Base-by-base conservation (phyloP, 2,329 filamentous ascomycete species). In the Sporothrix protearum region DNA sequence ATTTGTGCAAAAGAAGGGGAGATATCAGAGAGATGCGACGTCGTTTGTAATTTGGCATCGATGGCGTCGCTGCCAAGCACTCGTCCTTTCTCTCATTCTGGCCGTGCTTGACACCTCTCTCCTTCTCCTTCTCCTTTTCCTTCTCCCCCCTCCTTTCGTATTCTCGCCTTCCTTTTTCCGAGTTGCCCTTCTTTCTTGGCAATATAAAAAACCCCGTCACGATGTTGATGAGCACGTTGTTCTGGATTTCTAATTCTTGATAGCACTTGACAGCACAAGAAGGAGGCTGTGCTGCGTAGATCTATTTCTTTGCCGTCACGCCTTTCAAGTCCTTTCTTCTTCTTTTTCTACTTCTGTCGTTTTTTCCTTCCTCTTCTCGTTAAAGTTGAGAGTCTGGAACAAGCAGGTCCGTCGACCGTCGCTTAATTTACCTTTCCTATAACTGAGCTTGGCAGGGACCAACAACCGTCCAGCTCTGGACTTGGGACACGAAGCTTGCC, bases 241-340 rank as follows among this genome's bases (percentile, higher is more conserved):
- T 39, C 55, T 22, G 12, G 33, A 39, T 36, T 22, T 22, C 16
- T 22, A 51, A 63, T 28, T 12, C 36, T 25, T 25, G 36, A 64
- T 64, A 45, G 36, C 39, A 64, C 36, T 30, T 33, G 30, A 68
- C 33, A 45, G 36, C 16, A 49, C 12, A 47, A 47, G 5, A 47
- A 22, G 25, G 51, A 22, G 64, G 51, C 68, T 59, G 51, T 59
- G 68, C 39, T 64, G 59, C 59, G 59, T 64, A 39, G 36, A 64
- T 64, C 59, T 39, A 3, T 39, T 10, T 14, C 39, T 45, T 39
- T 64, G 9, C 22, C 25, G 10, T 53, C 9, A 53, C 8, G 19
- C 47, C n/a, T n/a, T n/a, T n/a, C n/a, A n/a, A n/a, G n/a, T n/a
- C n/a, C n/a, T 19, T 53, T 28, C 9, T 30, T 19, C 19, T 39